A percentile compares a stretch with the other conserved stretches of the same genome.
Evolutionary conservation across 352 stramenopile genomes (phyloP).

Genomic region (Pythium plurisporium): DNA sequence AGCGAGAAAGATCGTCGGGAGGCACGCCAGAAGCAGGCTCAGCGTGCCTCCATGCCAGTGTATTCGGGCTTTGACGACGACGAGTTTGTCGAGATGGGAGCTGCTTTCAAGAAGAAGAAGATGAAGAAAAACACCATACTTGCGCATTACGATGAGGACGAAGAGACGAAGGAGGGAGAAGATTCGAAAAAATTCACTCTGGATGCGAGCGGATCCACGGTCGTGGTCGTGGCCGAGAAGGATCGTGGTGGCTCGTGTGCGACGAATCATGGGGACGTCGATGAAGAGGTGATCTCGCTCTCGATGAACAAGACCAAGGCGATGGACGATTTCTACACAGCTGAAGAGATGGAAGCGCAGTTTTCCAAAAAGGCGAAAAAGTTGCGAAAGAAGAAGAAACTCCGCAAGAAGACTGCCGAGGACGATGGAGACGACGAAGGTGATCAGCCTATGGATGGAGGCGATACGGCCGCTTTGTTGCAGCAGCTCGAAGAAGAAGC

Average conservation of each 20-base stretch:
- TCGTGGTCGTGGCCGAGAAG: neutral
- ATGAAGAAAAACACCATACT: constrained; percentile 44
- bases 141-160: constrained; percentile 88
- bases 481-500: constrained; percentile 66
- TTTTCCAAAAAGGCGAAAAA: constrained; percentile 84
- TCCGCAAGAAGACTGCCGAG: constrained; percentile 35
- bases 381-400: constrained; percentile 58
- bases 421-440: constrained; percentile 31
- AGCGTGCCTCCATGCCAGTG: constrained; percentile 57
- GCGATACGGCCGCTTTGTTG: constrained; percentile 34
- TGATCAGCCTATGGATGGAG: neutral
- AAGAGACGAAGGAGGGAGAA: constrained; percentile 39
- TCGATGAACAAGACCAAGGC: constrained; percentile 43
- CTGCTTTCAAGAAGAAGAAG: constrained; percentile 31
- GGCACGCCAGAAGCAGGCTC: constrained; percentile 37
- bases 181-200: constrained; percentile 53
- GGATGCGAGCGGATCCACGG: constrained; percentile 31
- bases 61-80: constrained; percentile 97
- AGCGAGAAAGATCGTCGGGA: constrained; percentile 58
- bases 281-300: constrained; percentile 55
- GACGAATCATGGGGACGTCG: constrained; percentile 23
- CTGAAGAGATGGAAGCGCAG: constrained; percentile 78
- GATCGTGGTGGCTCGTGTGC: neutral
- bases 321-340: constrained; percentile 79
- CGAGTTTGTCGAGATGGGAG: constrained; percentile 90